phyloP scores from a whole-genome alignment of 176 grass and related monocot genomes.

The Neostapfia colusana region DNA sequence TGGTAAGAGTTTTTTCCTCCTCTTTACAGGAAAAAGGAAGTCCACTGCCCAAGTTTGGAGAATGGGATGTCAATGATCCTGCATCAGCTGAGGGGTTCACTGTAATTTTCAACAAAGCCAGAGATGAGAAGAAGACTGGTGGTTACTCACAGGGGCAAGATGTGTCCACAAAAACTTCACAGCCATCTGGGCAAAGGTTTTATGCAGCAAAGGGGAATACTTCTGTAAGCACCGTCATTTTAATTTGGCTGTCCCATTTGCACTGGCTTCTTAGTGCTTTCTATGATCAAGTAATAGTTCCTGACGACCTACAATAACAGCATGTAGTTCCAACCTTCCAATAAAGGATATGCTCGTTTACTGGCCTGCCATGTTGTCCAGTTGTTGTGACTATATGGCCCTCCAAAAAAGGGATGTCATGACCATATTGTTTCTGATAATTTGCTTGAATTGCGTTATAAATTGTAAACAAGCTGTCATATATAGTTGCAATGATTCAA shows the following conservation, averaged over 20 bases:
- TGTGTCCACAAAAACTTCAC: background rate
- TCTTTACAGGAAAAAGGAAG: conserved; percentile 1
- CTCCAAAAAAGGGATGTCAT: too few species aligned
- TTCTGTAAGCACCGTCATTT: conserved; percentile 37
- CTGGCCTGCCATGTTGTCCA: background rate
- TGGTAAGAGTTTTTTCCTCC: background rate
- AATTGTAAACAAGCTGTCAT: background rate
- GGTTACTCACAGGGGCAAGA: background rate
- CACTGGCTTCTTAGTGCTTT: background rate
- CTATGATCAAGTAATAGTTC: background rate
- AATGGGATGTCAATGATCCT: conserved; percentile 6
- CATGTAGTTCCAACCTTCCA: background rate
- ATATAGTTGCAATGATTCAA: background rate
- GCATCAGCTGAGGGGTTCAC: conserved; percentile 35
- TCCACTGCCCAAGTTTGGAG: background rate
- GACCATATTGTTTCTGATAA: background rate
- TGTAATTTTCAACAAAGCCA: conserved; percentile 42
- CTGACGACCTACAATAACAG: background rate
- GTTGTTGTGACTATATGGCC: background rate
- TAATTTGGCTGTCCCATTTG: background rate
- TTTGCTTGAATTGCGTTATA: too few species aligned
- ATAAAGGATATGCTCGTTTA: background rate
- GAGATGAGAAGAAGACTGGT: conserved; percentile 39
- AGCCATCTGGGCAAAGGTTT: background rate
- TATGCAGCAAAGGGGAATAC: conserved; percentile 31